Base-by-base conservation (phyloP, 1,284 basidiomycete species). In the Austroboletus novae-zelandiae region DNA sequence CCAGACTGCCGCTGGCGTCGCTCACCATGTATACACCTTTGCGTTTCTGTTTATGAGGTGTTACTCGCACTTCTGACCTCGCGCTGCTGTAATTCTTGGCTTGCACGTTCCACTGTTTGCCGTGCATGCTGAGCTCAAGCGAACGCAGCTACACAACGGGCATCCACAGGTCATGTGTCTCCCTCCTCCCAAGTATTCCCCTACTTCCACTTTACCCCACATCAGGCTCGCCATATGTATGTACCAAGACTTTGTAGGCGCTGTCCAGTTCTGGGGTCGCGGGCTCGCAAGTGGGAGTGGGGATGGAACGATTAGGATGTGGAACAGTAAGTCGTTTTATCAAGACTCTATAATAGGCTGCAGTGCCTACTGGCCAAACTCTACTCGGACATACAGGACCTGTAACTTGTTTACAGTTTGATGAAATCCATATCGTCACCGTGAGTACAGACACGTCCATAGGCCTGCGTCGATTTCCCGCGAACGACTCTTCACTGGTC, bases 211-310 rank as follows among this genome's bases (percentile, higher is more conserved):
- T n/a, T n/a, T n/a, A n/a, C n/a, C n/a, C 20, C 20, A 23, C 20
- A 23, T n/a, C n/a, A n/a, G n/a, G n/a, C n/a, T n/a, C n/a, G n/a
- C n/a, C n/a, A n/a, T n/a, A n/a, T n/a, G n/a, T 57, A 87, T 94
- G 82, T 98, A 97, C 69, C 85, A 94, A 66, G 95, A 99, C 71
- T 99, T 98, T 70, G 94, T 99, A 1, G 97, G 97, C 3, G 93
- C 90, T 1, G 86, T 98, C 40, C 97, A 99, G 69, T 98, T 98
- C 70, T 99, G 96, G 96, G 95, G 94, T 3, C 98, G 98, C 66
- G 97, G 94, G 1, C 80, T 99, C 29, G 94, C 97, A 3, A 97
- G 93, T 60, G 97, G 95, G 2, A 95, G 91, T 61, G 97, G 95
- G 2, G 95, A 91, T 61, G 95, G 96, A 35, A 95, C 90, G 1